These are phyloP conservation scores for Dryadomyces quercus-mongolicae DNA, from an alignment of 2,329 filamentous ascomycete genomes.

Conservation along the genomic window DNA sequence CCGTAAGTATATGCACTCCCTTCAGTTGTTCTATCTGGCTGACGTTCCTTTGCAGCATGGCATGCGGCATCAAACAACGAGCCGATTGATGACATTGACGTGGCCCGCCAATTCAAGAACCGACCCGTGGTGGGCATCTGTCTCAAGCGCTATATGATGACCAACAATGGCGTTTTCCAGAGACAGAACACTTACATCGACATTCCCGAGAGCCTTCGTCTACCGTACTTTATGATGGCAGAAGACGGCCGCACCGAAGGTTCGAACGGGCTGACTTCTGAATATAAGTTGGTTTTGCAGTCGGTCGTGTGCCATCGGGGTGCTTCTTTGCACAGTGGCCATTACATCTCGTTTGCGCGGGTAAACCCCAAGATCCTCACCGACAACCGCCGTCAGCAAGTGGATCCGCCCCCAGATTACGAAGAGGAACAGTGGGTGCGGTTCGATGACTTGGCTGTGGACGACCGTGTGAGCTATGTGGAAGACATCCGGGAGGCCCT, in stretches of 20 bases:
- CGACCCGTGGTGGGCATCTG: conserved; percentile 86
- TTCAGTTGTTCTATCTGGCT: not conserved
- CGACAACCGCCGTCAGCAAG: conserved; percentile 43
- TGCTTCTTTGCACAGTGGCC: conserved; percentile 72
- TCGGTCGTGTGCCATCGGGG: conserved; percentile 89
- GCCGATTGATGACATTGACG: conserved; percentile 58
- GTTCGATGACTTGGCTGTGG: conserved; percentile 71
- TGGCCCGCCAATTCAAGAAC: conserved; percentile 77
- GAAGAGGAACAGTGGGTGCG: conserved; percentile 72
- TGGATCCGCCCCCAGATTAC: conserved; percentile 51
- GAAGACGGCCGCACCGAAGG: conserved; percentile 56
- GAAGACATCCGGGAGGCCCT: conserved; percentile 67
- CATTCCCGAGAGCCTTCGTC: conserved; percentile 67
- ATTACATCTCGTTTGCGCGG: conserved; percentile 79
- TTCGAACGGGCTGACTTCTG: conserved; percentile 58
- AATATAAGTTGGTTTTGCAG: conserved; percentile 86
- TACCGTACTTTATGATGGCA: conserved; percentile 77
- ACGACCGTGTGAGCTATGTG: conserved; percentile 60
- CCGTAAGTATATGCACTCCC: conserved; percentile 46
- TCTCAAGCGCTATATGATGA: conserved; percentile 78
- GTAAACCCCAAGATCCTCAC: conserved; percentile 53
- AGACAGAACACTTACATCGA: conserved; percentile 77
- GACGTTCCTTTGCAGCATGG: conserved; percentile 56
- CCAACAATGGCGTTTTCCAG: conserved; percentile 52
- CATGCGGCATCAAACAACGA: conserved; percentile 51